Conservation (phyloP, 1,284 basidiomycete species). For the Macrocystidia cucumis region DNA sequence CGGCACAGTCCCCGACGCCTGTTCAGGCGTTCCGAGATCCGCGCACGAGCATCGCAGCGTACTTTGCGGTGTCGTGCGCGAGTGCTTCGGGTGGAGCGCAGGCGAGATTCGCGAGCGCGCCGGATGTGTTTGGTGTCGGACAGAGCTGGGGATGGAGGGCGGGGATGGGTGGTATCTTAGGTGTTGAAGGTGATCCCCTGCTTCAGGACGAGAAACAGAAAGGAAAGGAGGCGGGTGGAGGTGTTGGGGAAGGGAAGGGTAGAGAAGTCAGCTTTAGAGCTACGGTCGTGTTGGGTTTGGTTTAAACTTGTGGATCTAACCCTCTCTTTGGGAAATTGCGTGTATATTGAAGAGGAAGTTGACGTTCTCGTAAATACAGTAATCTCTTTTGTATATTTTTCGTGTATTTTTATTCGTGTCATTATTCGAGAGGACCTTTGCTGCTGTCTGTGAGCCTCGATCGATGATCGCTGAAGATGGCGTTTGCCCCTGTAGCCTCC, state of each 20-base stretch:
- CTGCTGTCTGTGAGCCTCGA: too few species aligned
- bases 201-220: conserved; percentile 52
- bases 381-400: too few species aligned
- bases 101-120: conserved; percentile 80
- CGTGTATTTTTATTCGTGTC: too few species aligned
- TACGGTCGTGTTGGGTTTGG: conserved; percentile 67
- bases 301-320: too few species aligned
- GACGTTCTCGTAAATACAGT: conserved; percentile 38
- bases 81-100: conserved; percentile 76
- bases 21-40: conserved; percentile 69
- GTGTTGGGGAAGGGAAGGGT: conserved; percentile 13
- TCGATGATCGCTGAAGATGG: too few species aligned
- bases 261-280: conserved; percentile 62
- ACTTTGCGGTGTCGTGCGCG: conserved; percentile 81
- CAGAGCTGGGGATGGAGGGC: conserved; percentile 83
- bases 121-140: conserved; percentile 77
- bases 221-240: conserved; percentile 27
- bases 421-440: too few species aligned
- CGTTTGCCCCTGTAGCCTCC: too few species aligned
- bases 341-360: too few species aligned
- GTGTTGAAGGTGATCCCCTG: too few species aligned
- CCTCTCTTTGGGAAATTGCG: too few species aligned
- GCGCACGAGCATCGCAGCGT: conserved; percentile 59
- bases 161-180: too few species aligned
- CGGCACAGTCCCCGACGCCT: conserved; percentile 32